Conservation (phyloP, 2,329 filamentous ascomycete species). For the Neonectria neomacrospora region DNA sequence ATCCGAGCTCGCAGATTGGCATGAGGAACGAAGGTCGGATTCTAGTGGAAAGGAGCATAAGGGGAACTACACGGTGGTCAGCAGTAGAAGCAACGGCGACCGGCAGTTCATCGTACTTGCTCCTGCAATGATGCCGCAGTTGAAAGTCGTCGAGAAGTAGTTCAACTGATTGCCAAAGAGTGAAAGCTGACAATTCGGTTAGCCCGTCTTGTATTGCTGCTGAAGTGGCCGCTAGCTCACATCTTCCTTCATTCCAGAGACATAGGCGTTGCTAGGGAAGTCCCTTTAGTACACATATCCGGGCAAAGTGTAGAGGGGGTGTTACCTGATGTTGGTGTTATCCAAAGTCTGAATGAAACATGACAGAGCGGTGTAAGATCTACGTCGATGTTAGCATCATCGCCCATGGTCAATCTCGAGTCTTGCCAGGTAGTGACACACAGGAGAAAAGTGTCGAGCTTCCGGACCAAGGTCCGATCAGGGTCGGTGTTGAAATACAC, state of each 20-base stretch:
- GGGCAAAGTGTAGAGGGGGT: not conserved
- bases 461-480: slow-evolving; percentile 21
- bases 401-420: not conserved
- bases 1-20: slow-evolving; percentile 44
- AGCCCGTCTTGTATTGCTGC: not conserved
- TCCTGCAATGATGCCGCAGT: slow-evolving; percentile 27
- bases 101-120: slow-evolving; percentile 3
- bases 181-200: slow-evolving; percentile 8
- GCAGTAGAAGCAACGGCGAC: not conserved
- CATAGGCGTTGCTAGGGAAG: slow-evolving; percentile 25
- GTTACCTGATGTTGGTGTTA: slow-evolving; percentile 23
- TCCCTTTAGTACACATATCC: not conserved
- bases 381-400: not conserved
- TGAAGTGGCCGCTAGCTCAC: not conserved
- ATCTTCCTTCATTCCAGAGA: slow-evolving; percentile 31
- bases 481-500: slow-evolving; percentile 26
- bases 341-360: slow-evolving; percentile 30
- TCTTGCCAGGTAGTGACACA: not conserved
- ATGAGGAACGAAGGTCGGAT: slow-evolving; percentile 47
- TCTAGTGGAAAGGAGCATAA: slow-evolving; percentile 25
- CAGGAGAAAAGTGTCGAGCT: slow-evolving; percentile 27
- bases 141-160: slow-evolving; percentile 28
- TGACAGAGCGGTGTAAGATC: slow-evolving; percentile 23
- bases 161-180: slow-evolving; percentile 29
- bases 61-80: slow-evolving; percentile 18